Evolutionary conservation across 805 yeast species (phyloP), one percentile per base, ranked within the genome.

Genomic region (Candida andamanensis): DNA sequence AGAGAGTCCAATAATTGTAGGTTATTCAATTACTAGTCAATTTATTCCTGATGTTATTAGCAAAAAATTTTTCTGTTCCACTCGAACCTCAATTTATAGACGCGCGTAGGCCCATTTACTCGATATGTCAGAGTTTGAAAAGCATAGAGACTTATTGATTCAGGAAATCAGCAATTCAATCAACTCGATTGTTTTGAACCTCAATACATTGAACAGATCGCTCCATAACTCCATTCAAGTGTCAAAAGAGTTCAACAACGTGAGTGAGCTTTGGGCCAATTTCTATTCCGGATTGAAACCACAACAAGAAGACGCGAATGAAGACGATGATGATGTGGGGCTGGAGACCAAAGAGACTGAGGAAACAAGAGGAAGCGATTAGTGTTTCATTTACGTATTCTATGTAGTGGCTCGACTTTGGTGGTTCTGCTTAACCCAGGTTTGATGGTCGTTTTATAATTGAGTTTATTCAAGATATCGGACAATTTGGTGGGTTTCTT

Each of bases 191-290:
- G 60, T 80, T 31, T 66, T 74, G 45, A 78, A 78, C 43, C 54
- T 83, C 36, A 80, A 79, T 43, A 69, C 77, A 14, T 58, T 83
- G 37, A 82, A 82, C 49, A 65, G 85, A 26, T 72, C 87, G 0
- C 56, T 83, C 31, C 81, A 79, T 42, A 77, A 74, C 26, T 72
- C 78, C 2, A 69, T 80, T 11, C 80, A 81, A 15, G 85, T 83
- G 3, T 89, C 92, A 1, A 76, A 77, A 47, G 89, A 80, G 38
- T 83, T 82, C 45, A 84, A 81, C 36, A 72, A 74, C 30, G 84
- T 81, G 11, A 72, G 87, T 3, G 58, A 67, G n/a, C 60, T 82
- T 21, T 83, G 94, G 94, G 60, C 69, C 20, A 69, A 69, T 22
- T 81, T 82, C 46, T 80, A 82, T 45, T 74, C 75, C 46, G 77